phyloP scores from a whole-genome alignment of 2,329 filamentous ascomycete species.

The Paecilomyces niveus region DNA sequence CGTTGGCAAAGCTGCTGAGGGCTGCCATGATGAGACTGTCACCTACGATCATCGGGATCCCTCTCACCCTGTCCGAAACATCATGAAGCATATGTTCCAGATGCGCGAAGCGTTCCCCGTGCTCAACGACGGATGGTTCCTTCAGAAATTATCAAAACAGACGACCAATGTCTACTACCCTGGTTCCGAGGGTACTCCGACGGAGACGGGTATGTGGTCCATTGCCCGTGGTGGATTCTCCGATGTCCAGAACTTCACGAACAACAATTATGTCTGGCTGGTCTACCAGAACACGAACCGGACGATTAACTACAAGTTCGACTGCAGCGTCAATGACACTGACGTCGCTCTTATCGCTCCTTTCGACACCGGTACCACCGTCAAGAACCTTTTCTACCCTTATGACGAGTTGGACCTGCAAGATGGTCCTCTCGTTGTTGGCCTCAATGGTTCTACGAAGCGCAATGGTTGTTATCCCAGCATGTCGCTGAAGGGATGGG shows the following conservation, averaged over 20 bases:
- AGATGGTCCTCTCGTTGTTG: constrained; percentile 38
- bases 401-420: constrained; percentile 51
- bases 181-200: constrained; percentile 46
- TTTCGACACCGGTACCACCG: constrained; percentile 46
- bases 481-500: constrained; percentile 49
- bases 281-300: constrained; percentile 41
- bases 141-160: constrained; percentile 52
- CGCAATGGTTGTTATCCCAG: constrained; percentile 50
- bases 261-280: constrained; percentile 41
- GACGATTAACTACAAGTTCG: constrained; percentile 48
- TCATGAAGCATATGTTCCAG: constrained; percentile 56
- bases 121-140: constrained; percentile 52
- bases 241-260: constrained; percentile 45
- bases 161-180: constrained; percentile 45
- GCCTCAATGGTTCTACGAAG: constrained; percentile 40
- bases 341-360: constrained; percentile 49
- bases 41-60: constrained; percentile 58
- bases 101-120: constrained; percentile 51
- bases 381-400: constrained; percentile 58
- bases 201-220: constrained; percentile 56
- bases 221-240: constrained; percentile 46
- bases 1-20: constrained; percentile 45
- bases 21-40: constrained; percentile 51
- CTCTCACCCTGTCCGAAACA: constrained; percentile 53
- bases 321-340: constrained; percentile 44